A percentile compares a stretch with the other conserved stretches of the same genome.
Conservation (phyloP, 1,284 basidiomycete species). For the Tilletia indica region DNA sequence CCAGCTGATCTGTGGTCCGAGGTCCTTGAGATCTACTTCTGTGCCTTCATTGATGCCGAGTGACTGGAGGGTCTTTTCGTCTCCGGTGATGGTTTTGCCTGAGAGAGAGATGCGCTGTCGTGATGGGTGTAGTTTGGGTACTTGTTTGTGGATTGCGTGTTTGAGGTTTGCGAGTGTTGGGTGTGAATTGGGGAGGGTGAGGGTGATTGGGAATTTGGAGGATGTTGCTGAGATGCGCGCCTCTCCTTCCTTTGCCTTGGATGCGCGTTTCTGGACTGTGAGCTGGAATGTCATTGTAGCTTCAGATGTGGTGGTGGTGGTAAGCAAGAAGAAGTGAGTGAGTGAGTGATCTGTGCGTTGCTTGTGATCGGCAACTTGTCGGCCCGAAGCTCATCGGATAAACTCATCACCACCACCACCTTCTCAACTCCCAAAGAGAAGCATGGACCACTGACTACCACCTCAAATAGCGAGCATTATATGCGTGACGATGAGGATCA, state of each 20-base stretch:
- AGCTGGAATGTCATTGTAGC: constrained; percentile 31
- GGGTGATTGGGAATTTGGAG: constrained; percentile 36
- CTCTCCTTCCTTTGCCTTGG: neutral
- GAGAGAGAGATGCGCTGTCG: constrained; percentile 49
- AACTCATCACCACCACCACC: no score
- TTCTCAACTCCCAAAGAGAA: no score
- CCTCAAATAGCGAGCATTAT: no score
- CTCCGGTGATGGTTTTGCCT: constrained; percentile 28
- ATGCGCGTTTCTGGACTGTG: constrained; percentile 34
- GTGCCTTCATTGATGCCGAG: constrained; percentile 32
- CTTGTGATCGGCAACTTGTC: no score
- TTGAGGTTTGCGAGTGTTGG: constrained; percentile 46
- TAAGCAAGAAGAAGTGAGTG: neutral
- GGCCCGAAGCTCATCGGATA: no score
- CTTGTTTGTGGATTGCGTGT: constrained; percentile 33
- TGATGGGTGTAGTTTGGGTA: constrained; percentile 31
- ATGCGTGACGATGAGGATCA: no score
- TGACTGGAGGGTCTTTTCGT: constrained; percentile 38
- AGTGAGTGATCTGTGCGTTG: neutral
- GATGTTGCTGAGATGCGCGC: constrained; percentile 23
- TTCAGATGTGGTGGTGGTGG: neutral
- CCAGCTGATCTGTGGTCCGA: constrained; percentile 54
- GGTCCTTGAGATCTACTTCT: constrained; percentile 50
- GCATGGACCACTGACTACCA: no score
- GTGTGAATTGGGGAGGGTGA: constrained; percentile 28